Conservation (phyloP, 768 basidiomycete genomes). For the Termitomyces sp. region DNA sequence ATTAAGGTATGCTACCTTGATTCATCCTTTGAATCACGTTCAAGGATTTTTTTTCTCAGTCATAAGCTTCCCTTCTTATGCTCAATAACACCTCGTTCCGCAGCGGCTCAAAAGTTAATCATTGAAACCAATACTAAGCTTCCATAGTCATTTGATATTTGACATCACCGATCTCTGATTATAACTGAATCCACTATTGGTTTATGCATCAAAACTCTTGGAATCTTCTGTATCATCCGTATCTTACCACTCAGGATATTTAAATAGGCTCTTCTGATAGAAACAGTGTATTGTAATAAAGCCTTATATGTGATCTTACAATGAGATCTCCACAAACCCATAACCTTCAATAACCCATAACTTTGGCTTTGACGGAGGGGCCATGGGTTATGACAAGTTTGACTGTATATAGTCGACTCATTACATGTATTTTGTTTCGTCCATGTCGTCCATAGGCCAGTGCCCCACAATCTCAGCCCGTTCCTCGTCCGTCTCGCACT, state of each 20-base stretch:
- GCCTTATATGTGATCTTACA: background rate
- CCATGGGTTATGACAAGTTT: background rate
- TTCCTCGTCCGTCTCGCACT: background rate
- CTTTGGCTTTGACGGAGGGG: background rate
- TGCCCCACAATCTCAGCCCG: background rate
- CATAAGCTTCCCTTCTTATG: no score
- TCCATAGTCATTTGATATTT: no score
- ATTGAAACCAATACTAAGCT: no score
- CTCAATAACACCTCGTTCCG: no score
- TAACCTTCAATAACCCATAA: background rate
- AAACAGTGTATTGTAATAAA: background rate
- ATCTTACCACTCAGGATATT: background rate
- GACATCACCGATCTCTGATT: no score
- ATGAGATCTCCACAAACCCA: background rate
- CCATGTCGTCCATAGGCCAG: background rate
- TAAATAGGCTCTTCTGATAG: background rate
- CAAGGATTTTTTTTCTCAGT: no score
- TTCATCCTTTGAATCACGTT: no score
- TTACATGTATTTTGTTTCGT: background rate
- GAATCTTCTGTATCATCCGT: background rate
- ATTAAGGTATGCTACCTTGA: no score
- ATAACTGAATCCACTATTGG: no score
- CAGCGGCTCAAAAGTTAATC: no score
- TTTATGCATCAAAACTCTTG: no score
- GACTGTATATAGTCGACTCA: background rate